These are phyloP conservation scores for Lentinula raphanica DNA, from an alignment of 768 basidiomycete species.

Conservation along the genomic window DNA sequence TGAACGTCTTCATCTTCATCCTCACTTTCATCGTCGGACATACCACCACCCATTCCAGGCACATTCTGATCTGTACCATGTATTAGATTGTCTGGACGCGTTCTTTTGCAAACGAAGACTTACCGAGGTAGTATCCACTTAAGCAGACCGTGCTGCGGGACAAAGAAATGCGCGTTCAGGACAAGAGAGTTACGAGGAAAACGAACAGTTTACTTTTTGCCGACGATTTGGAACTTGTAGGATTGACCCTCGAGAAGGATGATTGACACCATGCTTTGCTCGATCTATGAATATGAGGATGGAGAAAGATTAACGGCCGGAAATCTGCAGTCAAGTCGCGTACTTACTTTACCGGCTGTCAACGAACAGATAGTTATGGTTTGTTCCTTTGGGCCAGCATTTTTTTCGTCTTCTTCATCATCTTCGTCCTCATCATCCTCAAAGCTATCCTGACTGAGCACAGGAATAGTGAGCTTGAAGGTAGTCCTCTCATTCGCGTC, in stretches of 20 bases:
- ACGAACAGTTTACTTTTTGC: slow-evolving; percentile 63
- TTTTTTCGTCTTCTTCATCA: slow-evolving; percentile 20
- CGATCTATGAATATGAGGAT: slow-evolving; percentile 54
- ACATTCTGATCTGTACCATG: slow-evolving; percentile 45
- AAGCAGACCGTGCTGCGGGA: slow-evolving; percentile 62
- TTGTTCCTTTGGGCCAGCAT: slow-evolving; percentile 18
- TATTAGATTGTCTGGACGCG: background rate
- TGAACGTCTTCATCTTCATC: slow-evolving; percentile 53
- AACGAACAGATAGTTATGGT: slow-evolving; percentile 72
- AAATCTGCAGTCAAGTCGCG: background rate
- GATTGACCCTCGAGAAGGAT: slow-evolving; percentile 62
- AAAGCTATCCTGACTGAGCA: slow-evolving; percentile 35
- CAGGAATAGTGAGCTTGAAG: slow-evolving; percentile 59
- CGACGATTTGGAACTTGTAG: slow-evolving; percentile 64
- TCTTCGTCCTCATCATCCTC: slow-evolving; percentile 40
- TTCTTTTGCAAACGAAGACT: slow-evolving; percentile 13
- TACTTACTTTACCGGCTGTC: slow-evolving; percentile 71
- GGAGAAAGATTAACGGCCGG: background rate
- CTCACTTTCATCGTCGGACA: no score
- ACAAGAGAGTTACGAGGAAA: background rate
- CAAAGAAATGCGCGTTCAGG: slow-evolving; percentile 12
- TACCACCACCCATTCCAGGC: slow-evolving; percentile 35
- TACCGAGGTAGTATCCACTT: slow-evolving; percentile 83
- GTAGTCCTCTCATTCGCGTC: slow-evolving; percentile 58
- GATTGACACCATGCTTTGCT: slow-evolving; percentile 69